These are phyloP conservation scores for Excoecaria cochinchinensis DNA, from an alignment of 345 rosid genomes.

Conservation along the genomic window DNA sequence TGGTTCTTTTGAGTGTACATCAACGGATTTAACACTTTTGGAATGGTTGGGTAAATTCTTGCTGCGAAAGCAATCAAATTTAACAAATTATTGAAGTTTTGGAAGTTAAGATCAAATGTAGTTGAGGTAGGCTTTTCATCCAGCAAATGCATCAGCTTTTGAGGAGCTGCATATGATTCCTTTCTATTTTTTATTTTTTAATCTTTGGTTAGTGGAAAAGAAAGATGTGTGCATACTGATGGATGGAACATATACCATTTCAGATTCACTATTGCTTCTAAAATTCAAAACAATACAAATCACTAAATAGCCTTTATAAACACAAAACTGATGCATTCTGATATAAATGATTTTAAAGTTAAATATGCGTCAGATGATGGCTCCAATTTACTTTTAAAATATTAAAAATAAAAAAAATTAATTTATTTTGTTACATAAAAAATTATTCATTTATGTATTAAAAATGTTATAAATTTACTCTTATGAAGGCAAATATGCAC, in stretches of 20 bases:
- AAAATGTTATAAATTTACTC: too few species aligned
- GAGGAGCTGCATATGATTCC: slow-evolving; percentile 41
- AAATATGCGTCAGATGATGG: too few species aligned
- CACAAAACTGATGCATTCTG: too few species aligned
- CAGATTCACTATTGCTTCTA: slow-evolving; percentile 38
- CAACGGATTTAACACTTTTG: slow-evolving; percentile 40
- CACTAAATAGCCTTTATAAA: slow-evolving; percentile 35
- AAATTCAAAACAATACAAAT: slow-evolving; percentile 34
- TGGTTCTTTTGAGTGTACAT: slow-evolving; percentile 41
- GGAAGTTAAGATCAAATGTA: slow-evolving; percentile 12
- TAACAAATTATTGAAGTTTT: background rate
- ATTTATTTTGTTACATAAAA: too few species aligned
- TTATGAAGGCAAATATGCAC: too few species aligned
- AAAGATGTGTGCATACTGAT: slow-evolving; percentile 30
- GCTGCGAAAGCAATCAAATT: background rate
- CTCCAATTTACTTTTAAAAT: too few species aligned
- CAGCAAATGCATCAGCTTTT: slow-evolving; percentile 46
- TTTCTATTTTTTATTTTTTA: slow-evolving; percentile 12
- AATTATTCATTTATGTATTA: too few species aligned
- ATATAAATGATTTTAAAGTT: too few species aligned
- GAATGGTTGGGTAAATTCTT: slow-evolving; percentile 25
- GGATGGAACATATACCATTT: slow-evolving; percentile 54
- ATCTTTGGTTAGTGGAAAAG: slow-evolving; percentile 45
- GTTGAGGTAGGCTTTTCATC: slow-evolving; percentile 35
- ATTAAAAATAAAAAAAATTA: too few species aligned